Percentiles rank a stretch among this genome's conserved stretches.
Evolutionary conservation across 345 rosid genomes (phyloP).

Genomic region (Carallia pectinifolia): DNA sequence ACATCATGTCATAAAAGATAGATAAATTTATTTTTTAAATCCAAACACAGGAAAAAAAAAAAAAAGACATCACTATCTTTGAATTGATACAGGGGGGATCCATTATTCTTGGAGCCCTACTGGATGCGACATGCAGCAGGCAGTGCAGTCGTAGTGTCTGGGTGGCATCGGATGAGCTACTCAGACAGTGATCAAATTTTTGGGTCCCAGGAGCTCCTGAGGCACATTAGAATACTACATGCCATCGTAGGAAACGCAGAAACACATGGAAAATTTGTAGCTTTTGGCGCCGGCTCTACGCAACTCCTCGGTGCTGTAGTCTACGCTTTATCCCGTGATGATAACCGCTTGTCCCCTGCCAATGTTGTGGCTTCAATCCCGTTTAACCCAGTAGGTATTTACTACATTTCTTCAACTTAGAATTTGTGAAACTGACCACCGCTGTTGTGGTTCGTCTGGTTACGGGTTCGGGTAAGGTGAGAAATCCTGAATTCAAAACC

Average conservation of each 20-base stretch:
- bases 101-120: slow-evolving; percentile 51
- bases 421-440: too few relatives aligned
- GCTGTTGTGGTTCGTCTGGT: too few relatives aligned
- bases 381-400: slow-evolving; percentile 42
- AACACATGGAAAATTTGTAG: slow-evolving; percentile 40
- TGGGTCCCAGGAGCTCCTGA: slow-evolving; percentile 42
- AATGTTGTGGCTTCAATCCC: slow-evolving; percentile 53
- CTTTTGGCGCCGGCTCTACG: slow-evolving; percentile 64
- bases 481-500: too few relatives aligned
- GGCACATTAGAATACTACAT: slow-evolving; percentile 47
- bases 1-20: too few relatives aligned
- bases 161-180: slow-evolving; percentile 66
- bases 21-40: too few relatives aligned
- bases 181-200: slow-evolving; percentile 9
- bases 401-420: background rate
- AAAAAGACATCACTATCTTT: background rate
- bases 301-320: slow-evolving; percentile 67
- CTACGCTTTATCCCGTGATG: slow-evolving; percentile 45
- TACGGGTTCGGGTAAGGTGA: too few relatives aligned
- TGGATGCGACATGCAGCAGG: slow-evolving; percentile 47
- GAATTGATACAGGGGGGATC: slow-evolving; percentile 44
- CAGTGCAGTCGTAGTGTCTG: slow-evolving; percentile 48
- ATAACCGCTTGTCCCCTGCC: slow-evolving; percentile 38
- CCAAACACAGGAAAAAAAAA: too few relatives aligned
- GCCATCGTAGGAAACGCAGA: slow-evolving; percentile 51